These are phyloP conservation scores for Talaromyces verruculosus DNA, from an alignment of 2,329 filamentous ascomycete genomes.

Conservation along the genomic window DNA sequence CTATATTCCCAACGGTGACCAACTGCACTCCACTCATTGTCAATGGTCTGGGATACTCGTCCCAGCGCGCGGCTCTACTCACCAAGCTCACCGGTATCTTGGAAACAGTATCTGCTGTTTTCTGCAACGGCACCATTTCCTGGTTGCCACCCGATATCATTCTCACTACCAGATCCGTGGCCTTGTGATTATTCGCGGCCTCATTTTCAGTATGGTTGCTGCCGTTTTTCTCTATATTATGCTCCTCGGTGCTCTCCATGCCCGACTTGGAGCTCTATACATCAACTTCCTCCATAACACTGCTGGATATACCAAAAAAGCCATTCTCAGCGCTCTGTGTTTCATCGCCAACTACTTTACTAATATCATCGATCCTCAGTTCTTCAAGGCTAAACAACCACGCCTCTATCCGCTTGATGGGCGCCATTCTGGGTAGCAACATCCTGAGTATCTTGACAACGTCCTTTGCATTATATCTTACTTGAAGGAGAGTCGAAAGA, in stretches of 20 bases:
- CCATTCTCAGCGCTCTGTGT: neutral
- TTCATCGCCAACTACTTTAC: neutral
- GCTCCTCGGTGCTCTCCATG: neutral
- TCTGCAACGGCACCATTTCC: neutral
- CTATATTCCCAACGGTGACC: slow-evolving; percentile 27
- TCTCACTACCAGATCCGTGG: slow-evolving; percentile 27
- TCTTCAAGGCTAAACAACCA: slow-evolving; percentile 23
- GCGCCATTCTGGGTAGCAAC: neutral
- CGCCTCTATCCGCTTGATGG: slow-evolving; percentile 42
- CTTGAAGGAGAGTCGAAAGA: slow-evolving; percentile 50
- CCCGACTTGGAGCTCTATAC: slow-evolving; percentile 20
- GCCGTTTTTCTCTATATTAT: neutral
- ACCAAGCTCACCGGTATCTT: slow-evolving; percentile 43
- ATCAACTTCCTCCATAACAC: slow-evolving; percentile 51
- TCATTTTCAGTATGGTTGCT: neutral
- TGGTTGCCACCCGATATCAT: slow-evolving; percentile 42
- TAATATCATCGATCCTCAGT: neutral
- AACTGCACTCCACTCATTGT: slow-evolving; percentile 62
- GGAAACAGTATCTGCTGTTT: slow-evolving; percentile 46
- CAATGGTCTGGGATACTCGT: slow-evolving; percentile 46
- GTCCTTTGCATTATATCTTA: slow-evolving; percentile 32
- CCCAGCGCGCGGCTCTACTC: slow-evolving; percentile 24
- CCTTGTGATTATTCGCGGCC: neutral
- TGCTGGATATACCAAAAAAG: neutral
- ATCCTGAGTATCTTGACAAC: neutral